Evolutionary conservation across 23 red algal species (phyloP).

Genomic region (Gracilariopsis chorda): DNA sequence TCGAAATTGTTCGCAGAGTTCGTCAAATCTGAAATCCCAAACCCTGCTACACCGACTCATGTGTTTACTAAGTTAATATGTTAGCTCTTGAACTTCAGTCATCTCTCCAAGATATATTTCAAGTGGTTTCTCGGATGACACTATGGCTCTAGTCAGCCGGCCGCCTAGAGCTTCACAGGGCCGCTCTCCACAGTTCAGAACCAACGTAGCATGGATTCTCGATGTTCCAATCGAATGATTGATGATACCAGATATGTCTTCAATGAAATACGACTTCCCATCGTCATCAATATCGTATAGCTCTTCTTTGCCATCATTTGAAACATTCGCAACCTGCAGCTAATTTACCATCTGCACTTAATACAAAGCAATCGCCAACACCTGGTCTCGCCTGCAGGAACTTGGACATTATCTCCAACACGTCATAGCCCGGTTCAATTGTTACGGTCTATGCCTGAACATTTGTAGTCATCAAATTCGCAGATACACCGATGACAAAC

Average conservation of each 20-base stretch:
- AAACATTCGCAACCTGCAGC: not conserved
- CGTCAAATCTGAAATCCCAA: no score
- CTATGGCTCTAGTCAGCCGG: not conserved
- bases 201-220: slow-evolving; percentile 13
- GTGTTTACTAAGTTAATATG: no score
- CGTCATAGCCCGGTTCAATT: slow-evolving; percentile 16
- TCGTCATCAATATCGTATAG: not conserved
- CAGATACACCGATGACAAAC: slow-evolving; percentile 21
- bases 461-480: not conserved
- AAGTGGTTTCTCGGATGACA: not conserved
- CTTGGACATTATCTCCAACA: not conserved
- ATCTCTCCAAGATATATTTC: slow-evolving; percentile 13
- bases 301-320: not conserved
- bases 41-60: no score
- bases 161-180: slow-evolving; percentile 11
- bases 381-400: not conserved
- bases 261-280: not conserved
- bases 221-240: not conserved
- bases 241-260: slow-evolving; percentile 18
- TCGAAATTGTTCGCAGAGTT: no score
- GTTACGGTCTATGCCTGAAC: slow-evolving; percentile 15
- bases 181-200: not conserved
- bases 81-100: not conserved
- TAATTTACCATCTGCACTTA: not conserved
- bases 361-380: slow-evolving; percentile 7